Percentiles rank a stretch among this genome's conserved stretches.
Conservation (phyloP, 768 basidiomycete species). For the Leccinum arenicola region DNA sequence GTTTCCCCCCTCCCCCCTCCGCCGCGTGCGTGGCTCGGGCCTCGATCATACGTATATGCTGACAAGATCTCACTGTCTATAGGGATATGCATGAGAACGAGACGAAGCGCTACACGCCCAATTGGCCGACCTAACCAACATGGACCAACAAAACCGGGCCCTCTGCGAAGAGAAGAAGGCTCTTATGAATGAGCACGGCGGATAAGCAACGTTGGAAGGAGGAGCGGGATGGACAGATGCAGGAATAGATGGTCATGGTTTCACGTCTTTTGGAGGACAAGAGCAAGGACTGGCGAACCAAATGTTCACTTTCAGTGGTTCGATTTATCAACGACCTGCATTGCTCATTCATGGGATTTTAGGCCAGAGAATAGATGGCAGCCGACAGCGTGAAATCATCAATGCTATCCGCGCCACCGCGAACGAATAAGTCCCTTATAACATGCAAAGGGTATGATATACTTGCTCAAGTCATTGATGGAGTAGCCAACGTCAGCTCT, state of each 20-base stretch:
- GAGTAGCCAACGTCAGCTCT: background rate
- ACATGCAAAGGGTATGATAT: conserved; percentile 62
- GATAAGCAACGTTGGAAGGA: conserved; percentile 58
- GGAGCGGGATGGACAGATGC: conserved; percentile 56
- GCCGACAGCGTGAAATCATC: conserved; percentile 61
- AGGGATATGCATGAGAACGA: conserved; percentile 22
- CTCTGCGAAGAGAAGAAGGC: conserved; percentile 58
- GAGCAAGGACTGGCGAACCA: conserved; percentile 46
- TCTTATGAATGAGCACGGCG: conserved; percentile 53
- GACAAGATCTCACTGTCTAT: too few relatives aligned
- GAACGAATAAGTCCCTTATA: conserved; percentile 75
- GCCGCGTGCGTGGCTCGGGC: too few relatives aligned
- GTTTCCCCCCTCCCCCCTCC: conserved; percentile 20
- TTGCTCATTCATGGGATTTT: conserved; percentile 12
- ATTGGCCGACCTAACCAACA: conserved; percentile 66
- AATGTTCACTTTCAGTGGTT: conserved; percentile 24
- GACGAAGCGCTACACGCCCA: conserved; percentile 60
- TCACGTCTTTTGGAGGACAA: conserved; percentile 52
- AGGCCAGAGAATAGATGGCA: conserved; percentile 71
- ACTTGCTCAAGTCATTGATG: conserved; percentile 2
- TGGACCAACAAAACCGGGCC: conserved; percentile 66
- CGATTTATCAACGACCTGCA: background rate
- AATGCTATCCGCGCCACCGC: conserved; percentile 68
- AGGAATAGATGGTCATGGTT: conserved; percentile 61
- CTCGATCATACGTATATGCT: too few relatives aligned